These are phyloP conservation scores for Cytospora leucostoma DNA, from an alignment of 2,329 filamentous ascomycete genomes.

Conservation along the genomic window DNA sequence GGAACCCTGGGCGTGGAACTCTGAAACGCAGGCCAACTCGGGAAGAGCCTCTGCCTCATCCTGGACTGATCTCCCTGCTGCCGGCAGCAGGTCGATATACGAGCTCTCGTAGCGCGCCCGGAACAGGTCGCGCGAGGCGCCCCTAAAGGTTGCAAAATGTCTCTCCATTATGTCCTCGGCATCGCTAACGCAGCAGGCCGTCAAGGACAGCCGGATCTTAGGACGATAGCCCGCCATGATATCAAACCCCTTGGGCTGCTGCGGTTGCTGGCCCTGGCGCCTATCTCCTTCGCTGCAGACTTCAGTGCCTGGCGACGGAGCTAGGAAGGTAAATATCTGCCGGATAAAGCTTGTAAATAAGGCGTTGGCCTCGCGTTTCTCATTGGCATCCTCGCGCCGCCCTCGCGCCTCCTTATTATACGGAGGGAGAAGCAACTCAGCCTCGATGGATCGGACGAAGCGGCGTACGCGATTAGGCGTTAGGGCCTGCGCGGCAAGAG, in stretches of 20 bases:
- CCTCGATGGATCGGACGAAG: neutral
- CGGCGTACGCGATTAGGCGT: neutral
- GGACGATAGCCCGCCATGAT: too few species aligned
- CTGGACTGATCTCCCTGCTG: neutral
- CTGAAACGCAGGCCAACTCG: neutral
- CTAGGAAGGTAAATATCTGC: neutral
- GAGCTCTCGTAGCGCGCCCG: neutral
- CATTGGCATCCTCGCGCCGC: neutral
- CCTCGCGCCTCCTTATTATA: constrained; percentile 1
- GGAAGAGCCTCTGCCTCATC: neutral
- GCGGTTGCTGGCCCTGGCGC: too few species aligned
- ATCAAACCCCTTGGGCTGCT: too few species aligned
- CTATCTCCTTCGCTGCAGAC: too few species aligned
- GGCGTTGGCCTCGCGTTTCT: neutral
- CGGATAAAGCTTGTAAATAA: neutral
- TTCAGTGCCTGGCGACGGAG: neutral
- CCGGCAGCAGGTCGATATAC: constrained; percentile 1
- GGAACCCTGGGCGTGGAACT: too few species aligned
- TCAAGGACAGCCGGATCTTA: too few species aligned
- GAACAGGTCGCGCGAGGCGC: neutral
- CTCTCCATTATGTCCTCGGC: too few species aligned
- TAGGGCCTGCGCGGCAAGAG: neutral
- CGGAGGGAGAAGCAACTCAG: neutral
- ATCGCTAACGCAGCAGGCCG: too few species aligned
- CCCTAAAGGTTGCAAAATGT: too few species aligned